A percentile compares a stretch with the other conserved stretches of the same genome.
phyloP scores from a whole-genome alignment of 2,329 filamentous ascomycete species.

The Xylariales sp. region DNA sequence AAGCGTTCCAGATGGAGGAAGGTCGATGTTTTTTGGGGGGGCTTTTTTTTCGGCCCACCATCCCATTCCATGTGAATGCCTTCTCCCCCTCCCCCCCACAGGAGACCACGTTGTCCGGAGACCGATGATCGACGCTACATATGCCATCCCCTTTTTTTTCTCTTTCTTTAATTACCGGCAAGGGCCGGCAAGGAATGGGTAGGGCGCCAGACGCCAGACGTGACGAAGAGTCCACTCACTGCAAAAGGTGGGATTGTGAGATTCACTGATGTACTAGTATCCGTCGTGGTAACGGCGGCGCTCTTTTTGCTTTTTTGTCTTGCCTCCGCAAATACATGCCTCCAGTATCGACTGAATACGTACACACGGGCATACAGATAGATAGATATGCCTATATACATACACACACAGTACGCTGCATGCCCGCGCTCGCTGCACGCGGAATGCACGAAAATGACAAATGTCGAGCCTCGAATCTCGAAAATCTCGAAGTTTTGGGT shows the following conservation, averaged over 20 bases:
- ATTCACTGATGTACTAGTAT: constrained; percentile 13
- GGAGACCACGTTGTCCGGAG: constrained; percentile 37
- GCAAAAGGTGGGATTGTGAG: background rate
- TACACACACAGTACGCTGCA: constrained; percentile 10
- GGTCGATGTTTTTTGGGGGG: constrained; percentile 6
- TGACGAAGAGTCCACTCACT: background rate
- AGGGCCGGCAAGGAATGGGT: constrained; percentile 19
- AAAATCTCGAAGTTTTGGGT: constrained; percentile 10
- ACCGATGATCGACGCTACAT: constrained; percentile 39
- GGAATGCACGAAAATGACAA: constrained; percentile 33
- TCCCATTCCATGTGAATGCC: constrained; percentile 5
- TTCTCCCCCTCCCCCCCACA: background rate
- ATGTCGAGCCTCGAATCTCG: constrained; percentile 26
- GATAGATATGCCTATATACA: background rate
- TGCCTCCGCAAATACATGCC: background rate
- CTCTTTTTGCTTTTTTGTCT: constrained; percentile 15
- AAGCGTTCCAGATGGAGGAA: constrained; percentile 17
- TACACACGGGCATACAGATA: constrained; percentile 34
- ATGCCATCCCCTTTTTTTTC: constrained; percentile 21
- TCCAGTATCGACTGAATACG: too few relatives aligned
- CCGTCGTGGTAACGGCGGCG: constrained; percentile 29
- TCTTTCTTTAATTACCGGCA: constrained; percentile 34
- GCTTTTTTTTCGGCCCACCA: constrained; percentile 16
- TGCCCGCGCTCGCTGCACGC: background rate
- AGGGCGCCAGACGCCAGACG: constrained; percentile 15